phyloP scores from a whole-genome alignment of 2,329 filamentous ascomycete genomes.

The Ampelomyces quisqualis region DNA sequence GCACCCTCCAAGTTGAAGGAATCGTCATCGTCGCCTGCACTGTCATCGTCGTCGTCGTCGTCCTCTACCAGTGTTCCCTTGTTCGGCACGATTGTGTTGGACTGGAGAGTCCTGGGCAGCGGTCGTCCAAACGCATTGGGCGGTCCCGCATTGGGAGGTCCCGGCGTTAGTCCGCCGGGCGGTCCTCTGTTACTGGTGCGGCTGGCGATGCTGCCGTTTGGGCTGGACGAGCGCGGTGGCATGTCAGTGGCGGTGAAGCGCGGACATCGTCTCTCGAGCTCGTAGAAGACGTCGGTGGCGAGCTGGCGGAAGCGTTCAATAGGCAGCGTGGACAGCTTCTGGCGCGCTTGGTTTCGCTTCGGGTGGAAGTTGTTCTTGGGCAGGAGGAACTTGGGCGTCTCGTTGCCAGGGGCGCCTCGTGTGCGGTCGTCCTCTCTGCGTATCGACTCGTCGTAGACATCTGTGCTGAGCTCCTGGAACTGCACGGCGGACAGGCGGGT shows the following conservation, averaged over 20 bases:
- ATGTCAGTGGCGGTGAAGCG: conserved; percentile 71
- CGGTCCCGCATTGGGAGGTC: too few relatives aligned
- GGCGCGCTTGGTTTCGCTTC: conserved; percentile 95
- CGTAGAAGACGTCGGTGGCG: conserved; percentile 93
- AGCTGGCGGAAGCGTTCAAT: conserved; percentile 85
- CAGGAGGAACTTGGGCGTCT: conserved; percentile 63
- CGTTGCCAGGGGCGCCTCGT: conserved; percentile 47
- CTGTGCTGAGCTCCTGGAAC: conserved; percentile 95
- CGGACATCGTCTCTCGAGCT: conserved; percentile 87
- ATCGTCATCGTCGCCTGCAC: conserved; percentile 57
- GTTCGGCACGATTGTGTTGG: conserved; percentile 94
- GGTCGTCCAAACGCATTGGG: conserved; percentile 73
- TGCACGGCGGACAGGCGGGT: conserved; percentile 86
- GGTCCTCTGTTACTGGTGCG: conserved; percentile 58
- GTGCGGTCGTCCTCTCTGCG: conserved; percentile 70
- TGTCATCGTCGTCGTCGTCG: conserved; percentile 65
- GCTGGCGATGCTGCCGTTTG: conserved; percentile 59
- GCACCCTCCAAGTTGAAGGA: conserved; percentile 61
- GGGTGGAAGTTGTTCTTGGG: conserved; percentile 92
- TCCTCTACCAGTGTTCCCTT: conserved; percentile 98
- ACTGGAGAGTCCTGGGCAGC: conserved; percentile 85
- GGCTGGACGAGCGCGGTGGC: conserved; percentile 65
- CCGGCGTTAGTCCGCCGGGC: conserved; percentile 58
- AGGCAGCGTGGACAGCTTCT: conserved; percentile 88
- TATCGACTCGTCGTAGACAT: conserved; percentile 93